Conservation (phyloP, 805 yeast genomes). For the Saccharomyces kudriavzevii region DNA sequence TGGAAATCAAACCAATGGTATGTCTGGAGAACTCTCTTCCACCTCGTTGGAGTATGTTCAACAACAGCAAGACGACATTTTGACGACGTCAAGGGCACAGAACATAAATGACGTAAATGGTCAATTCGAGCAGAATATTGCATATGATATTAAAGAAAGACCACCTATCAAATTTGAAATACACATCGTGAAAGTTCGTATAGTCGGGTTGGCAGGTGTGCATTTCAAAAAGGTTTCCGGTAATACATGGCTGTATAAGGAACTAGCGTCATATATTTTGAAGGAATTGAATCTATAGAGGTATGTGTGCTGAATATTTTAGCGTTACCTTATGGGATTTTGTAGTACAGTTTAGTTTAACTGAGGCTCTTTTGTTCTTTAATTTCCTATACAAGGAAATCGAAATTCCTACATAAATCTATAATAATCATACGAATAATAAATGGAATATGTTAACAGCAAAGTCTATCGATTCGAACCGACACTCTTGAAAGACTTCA, state of each 20-base stretch:
- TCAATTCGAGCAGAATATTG: slow-evolving; percentile 37
- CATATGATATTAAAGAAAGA: slow-evolving; percentile 24
- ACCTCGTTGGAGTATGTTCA: slow-evolving; percentile 29
- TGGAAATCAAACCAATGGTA: slow-evolving; percentile 9
- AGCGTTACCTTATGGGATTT: background rate
- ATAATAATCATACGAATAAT: background rate
- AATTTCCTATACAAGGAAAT: background rate
- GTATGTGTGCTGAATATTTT: background rate
- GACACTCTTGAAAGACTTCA: slow-evolving; percentile 27
- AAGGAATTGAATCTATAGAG: slow-evolving; percentile 54
- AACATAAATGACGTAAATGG: slow-evolving; percentile 45
- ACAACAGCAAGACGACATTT: slow-evolving; percentile 29
- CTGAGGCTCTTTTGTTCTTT: background rate
- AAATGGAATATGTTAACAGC: background rate
- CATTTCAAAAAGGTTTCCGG: slow-evolving; percentile 91
- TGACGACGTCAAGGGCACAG: slow-evolving; percentile 50
- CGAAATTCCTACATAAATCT: background rate
- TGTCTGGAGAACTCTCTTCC: slow-evolving; percentile 27
- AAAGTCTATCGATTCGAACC: background rate
- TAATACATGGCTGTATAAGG: slow-evolving; percentile 91
- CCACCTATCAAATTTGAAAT: slow-evolving; percentile 83
- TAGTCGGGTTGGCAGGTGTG: slow-evolving; percentile 84
- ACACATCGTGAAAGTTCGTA: slow-evolving; percentile 84
- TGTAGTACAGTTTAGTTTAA: background rate
- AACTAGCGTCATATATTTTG: slow-evolving; percentile 78